Evolutionary conservation across 805 yeast genomes (phyloP).

Genomic region (Kazachstania bromeliacearum): DNA sequence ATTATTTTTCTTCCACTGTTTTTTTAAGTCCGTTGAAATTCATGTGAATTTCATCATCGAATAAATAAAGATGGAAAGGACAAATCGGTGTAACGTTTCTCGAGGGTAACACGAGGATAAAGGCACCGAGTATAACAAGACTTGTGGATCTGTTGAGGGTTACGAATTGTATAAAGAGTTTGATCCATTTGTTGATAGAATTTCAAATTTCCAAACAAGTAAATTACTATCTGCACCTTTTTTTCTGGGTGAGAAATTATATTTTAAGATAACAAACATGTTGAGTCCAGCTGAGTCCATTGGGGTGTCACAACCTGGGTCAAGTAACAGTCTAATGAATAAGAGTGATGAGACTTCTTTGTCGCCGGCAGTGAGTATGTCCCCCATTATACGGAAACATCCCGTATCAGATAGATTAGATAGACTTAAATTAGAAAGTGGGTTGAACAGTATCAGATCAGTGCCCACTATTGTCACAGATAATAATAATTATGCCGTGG

Average conservation of each 20-base stretch:
- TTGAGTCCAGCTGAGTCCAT: constrained; percentile 3
- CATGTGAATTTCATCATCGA: too few relatives aligned
- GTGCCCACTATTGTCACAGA: background rate
- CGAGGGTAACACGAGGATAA: too few relatives aligned
- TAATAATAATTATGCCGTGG: constrained; percentile 3
- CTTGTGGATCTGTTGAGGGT: too few relatives aligned
- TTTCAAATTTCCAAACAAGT: background rate
- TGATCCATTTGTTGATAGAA: too few relatives aligned
- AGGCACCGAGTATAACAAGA: too few relatives aligned
- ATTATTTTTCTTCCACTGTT: background rate
- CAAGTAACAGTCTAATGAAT: constrained; percentile 1
- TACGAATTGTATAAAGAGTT: too few relatives aligned
- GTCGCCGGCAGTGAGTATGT: background rate
- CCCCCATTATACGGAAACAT: background rate
- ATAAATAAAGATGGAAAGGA: too few relatives aligned
- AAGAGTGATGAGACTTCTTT: background rate
- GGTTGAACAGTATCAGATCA: background rate
- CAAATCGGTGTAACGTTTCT: too few relatives aligned
- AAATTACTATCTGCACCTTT: too few relatives aligned
- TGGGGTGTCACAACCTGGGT: background rate
- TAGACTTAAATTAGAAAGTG: constrained; percentile 2
- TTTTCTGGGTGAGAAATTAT: too few relatives aligned
- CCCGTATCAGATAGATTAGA: constrained; percentile 3
- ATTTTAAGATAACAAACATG: too few relatives aligned
- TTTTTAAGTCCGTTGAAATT: too few relatives aligned